These are phyloP conservation scores for Choanephora cucurbitarum DNA, from an alignment of 371 early-diverging fungal species.

Conservation along the genomic window DNA sequence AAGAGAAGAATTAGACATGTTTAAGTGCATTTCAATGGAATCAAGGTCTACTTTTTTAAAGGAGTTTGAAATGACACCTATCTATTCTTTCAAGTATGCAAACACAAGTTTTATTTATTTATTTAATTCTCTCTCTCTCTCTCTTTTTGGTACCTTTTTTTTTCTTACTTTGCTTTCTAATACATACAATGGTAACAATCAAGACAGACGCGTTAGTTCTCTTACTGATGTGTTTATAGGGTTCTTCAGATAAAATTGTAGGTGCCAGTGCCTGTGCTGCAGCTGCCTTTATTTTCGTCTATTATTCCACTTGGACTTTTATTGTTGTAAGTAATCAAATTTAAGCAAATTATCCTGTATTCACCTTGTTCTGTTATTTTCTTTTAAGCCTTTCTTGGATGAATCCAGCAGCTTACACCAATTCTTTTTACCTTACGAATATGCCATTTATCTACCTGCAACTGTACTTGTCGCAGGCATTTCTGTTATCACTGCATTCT, in stretches of 20 bases:
- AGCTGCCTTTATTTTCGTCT: conserved; percentile 73
- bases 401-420: conserved; percentile 66
- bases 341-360: too few relatives aligned
- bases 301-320: conserved; percentile 88
- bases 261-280: conserved; percentile 74
- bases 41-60: too few relatives aligned
- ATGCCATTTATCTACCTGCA: conserved; percentile 83
- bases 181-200: too few relatives aligned
- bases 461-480: conserved; percentile 75
- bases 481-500: conserved; percentile 69
- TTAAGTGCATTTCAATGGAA: too few relatives aligned
- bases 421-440: conserved; percentile 79
- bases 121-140: too few relatives aligned
- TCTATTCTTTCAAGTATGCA: too few relatives aligned
- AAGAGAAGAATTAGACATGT: too few relatives aligned
- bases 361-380: not conserved
- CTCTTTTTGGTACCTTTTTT: too few relatives aligned
- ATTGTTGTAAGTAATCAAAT: conserved; percentile 76
- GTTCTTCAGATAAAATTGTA: conserved; percentile 73
- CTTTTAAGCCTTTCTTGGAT: conserved; percentile 80
- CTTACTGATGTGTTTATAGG: conserved; percentile 10
- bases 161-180: too few relatives aligned
- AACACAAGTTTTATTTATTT: too few relatives aligned
- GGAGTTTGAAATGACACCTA: too few relatives aligned
- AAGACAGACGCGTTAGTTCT: not conserved